Evolutionary conservation across 257 asterid species (phyloP).

Genomic region (Nicotiana obtusifolia): DNA sequence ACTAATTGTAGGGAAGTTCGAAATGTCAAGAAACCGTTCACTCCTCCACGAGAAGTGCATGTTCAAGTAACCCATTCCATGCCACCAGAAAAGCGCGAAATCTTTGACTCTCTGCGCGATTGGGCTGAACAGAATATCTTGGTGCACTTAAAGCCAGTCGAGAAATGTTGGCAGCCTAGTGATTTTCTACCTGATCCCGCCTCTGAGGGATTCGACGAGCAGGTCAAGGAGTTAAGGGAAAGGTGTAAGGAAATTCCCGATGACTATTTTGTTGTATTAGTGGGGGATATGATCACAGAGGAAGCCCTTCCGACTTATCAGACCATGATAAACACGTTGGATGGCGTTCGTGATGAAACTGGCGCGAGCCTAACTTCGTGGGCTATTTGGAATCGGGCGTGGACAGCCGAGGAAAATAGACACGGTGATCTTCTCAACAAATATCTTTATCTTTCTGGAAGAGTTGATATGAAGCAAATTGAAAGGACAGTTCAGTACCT

Average conservation of each 20-base stretch:
- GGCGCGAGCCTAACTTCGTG: slow-evolving; percentile 71
- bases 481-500: slow-evolving; percentile 57
- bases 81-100: slow-evolving; percentile 61
- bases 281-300: slow-evolving; percentile 75
- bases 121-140: slow-evolving; percentile 60
- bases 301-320: slow-evolving; percentile 85
- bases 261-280: slow-evolving; percentile 58
- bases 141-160: slow-evolving; percentile 61
- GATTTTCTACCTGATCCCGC: slow-evolving; percentile 73
- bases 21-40: slow-evolving; percentile 39
- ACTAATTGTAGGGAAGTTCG: slow-evolving; percentile 34
- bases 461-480: slow-evolving; percentile 66
- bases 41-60: slow-evolving; percentile 62
- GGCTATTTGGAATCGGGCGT: slow-evolving; percentile 76
- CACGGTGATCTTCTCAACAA: slow-evolving; percentile 69
- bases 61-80: slow-evolving; percentile 65
- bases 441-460: slow-evolving; percentile 60
- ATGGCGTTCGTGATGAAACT: slow-evolving; percentile 69
- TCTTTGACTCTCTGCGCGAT: slow-evolving; percentile 45
- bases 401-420: slow-evolving; percentile 80
- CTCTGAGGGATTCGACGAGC: slow-evolving; percentile 67
- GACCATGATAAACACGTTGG: slow-evolving; percentile 79
- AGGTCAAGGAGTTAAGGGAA: slow-evolving; percentile 62
- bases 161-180: slow-evolving; percentile 64
- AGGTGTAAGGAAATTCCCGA: slow-evolving; percentile 66